phyloP scores from a whole-genome alignment of 2,329 filamentous ascomycete species.

The Berkeleyomyces rouxiae region DNA sequence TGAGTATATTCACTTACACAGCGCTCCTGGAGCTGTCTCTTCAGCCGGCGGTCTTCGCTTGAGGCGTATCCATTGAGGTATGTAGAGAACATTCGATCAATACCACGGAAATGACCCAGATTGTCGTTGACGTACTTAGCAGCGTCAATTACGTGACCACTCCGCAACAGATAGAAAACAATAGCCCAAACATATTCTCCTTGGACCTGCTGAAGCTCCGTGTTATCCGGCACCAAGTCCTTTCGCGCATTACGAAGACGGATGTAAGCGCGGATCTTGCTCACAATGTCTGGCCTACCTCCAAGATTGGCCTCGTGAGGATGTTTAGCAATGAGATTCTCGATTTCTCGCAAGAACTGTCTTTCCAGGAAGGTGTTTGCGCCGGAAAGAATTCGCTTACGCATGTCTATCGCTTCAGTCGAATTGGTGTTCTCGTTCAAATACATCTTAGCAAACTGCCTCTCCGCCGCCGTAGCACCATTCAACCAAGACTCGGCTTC shows the following conservation, averaged over 20 bases:
- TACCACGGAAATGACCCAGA: slow-evolving; percentile 64
- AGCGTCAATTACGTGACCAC: slow-evolving; percentile 70
- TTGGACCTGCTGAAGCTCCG: slow-evolving; percentile 61
- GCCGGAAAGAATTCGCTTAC: slow-evolving; percentile 64
- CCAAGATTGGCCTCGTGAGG: slow-evolving; percentile 79
- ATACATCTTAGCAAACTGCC: slow-evolving; percentile 62
- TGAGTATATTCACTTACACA: slow-evolving; percentile 85
- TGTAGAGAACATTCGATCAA: slow-evolving; percentile 76
- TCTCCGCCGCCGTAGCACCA: slow-evolving; percentile 51
- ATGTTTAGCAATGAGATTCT: slow-evolving; percentile 62
- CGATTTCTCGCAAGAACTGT: slow-evolving; percentile 62
- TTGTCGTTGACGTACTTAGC: slow-evolving; percentile 72
- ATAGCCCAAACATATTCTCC: slow-evolving; percentile 87
- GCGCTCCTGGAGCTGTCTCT: slow-evolving; percentile 63
- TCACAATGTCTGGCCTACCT: slow-evolving; percentile 71
- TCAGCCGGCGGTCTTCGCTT: slow-evolving; percentile 59
- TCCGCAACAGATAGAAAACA: slow-evolving; percentile 78
- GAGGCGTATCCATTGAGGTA: slow-evolving; percentile 76
- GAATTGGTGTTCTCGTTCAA: slow-evolving; percentile 57
- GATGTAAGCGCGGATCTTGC: slow-evolving; percentile 86
- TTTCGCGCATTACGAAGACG: slow-evolving; percentile 63
- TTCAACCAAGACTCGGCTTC: slow-evolving; percentile 41
- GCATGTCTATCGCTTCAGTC: slow-evolving; percentile 44
- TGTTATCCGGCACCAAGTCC: slow-evolving; percentile 67
- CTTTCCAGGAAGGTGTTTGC: slow-evolving; percentile 67